Percentiles rank a stretch among this genome's conserved stretches.
Evolutionary conservation across 2,329 filamentous ascomycete genomes (phyloP).

Genomic region (Dryadomyces quercivorus): DNA sequence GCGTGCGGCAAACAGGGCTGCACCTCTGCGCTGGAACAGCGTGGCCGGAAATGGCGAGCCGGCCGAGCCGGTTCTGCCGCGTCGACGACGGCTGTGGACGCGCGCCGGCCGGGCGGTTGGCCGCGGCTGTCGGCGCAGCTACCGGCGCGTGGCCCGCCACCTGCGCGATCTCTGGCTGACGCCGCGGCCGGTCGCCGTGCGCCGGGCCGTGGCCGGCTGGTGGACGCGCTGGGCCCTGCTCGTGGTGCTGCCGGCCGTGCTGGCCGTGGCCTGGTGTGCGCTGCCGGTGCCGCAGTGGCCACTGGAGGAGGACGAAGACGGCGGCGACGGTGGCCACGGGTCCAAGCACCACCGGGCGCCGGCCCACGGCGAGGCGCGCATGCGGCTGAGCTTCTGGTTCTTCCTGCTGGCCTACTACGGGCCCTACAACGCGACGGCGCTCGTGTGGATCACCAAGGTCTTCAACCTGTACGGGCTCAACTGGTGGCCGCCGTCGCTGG

Average conservation of each 20-base stretch:
- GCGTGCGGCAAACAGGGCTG: background rate
- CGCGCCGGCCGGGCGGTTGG: slow-evolving; percentile 10
- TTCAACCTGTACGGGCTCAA: slow-evolving; percentile 61
- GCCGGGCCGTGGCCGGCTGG: slow-evolving; percentile 47
- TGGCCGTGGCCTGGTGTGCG: slow-evolving; percentile 53
- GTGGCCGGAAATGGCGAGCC: too few species aligned
- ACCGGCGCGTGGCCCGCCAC: slow-evolving; percentile 17
- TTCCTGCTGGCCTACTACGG: slow-evolving; percentile 60
- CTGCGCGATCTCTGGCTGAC: slow-evolving; percentile 46
- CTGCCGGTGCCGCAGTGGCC: slow-evolving; percentile 53
- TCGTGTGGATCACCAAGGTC: slow-evolving; percentile 60
- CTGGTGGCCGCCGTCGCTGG: slow-evolving; percentile 55
- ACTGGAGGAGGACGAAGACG: slow-evolving; percentile 28
- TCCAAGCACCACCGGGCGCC: slow-evolving; percentile 29
- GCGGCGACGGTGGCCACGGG: slow-evolving; percentile 10
- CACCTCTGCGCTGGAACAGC: too few species aligned
- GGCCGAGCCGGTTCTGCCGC: too few species aligned
- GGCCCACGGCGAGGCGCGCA: slow-evolving; percentile 50
- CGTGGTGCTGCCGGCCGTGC: slow-evolving; percentile 45
- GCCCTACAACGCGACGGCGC: slow-evolving; percentile 53
- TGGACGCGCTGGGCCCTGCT: slow-evolving; percentile 50
- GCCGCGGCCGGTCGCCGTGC: slow-evolving; percentile 46
- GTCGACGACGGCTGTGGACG: background rate
- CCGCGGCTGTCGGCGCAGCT: slow-evolving; percentile 14
- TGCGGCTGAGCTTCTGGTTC: slow-evolving; percentile 60